Evolutionary conservation across 2,329 filamentous ascomycete species (phyloP), one percentile per base, ranked within the genome.

Genomic region (Penicillium concentricum): DNA sequence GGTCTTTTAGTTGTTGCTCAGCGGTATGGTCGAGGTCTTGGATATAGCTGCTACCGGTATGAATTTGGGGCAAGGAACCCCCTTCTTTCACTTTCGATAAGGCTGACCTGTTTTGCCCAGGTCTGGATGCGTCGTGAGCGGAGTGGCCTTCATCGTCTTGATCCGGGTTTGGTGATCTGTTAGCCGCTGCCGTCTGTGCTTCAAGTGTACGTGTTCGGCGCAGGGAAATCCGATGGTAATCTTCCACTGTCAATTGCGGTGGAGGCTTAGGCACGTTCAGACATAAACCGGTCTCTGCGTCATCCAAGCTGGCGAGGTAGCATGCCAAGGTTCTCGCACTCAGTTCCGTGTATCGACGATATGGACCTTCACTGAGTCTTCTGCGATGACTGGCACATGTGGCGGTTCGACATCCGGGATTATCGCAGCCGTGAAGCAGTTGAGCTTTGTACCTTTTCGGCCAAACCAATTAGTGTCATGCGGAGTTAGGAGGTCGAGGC

Each of bases 281-380:
- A 66, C 91, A 96, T 0, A 96, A 77, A 3, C 84, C 85, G 56
- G 77, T 80, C 60, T 90, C 86, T 0, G 91, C 86, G 62, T 94
- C 85, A 65, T 92, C 89, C 68, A 91, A 87, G 67, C 88, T 90
- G 10, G 91, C 90, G 49, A 96, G 81, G 67, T 90, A 90, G 54
- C 90, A 84, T 13, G 92, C 92, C 32, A 96, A 76, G 1, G 89
- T 90, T 66, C 91, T 84, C 9, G 92, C 91, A 67, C 91, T 96
- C 44, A 91, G 85, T 22, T 88, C 83, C 56, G 88, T 96, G 67
- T 92, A 94, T 67, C 88, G 84, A 59, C 91, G 87, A 64, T 91
- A 83, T 2, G 91, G 91, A 0, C 83, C 83, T 61, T 85, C 84
- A 34, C 85, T 82, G 39, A 87, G 77, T 62, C 89, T 84, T 72